These are phyloP conservation scores for Clavaria fumosa DNA, from an alignment of 768 basidiomycete genomes.

Conservation along the genomic window DNA sequence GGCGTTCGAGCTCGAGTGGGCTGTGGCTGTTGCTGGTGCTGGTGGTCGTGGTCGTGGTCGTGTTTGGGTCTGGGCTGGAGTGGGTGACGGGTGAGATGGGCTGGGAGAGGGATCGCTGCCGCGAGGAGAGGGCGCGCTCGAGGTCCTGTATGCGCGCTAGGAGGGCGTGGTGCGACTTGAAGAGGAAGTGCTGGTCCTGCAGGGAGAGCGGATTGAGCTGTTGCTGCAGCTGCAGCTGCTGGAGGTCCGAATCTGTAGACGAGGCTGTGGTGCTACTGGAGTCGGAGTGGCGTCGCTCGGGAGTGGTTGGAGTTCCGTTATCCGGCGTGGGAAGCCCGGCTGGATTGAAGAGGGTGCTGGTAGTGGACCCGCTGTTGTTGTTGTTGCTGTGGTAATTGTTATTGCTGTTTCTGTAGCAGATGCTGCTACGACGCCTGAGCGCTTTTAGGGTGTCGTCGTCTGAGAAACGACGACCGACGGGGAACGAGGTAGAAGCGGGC, in stretches of 20 bases:
- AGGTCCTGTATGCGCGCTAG: slow-evolving; percentile 70
- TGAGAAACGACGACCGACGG: slow-evolving; percentile 16
- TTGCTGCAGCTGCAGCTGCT: too few species aligned
- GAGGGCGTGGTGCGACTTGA: slow-evolving; percentile 71
- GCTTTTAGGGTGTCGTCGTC: slow-evolving; percentile 21
- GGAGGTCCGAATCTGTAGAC: slow-evolving; percentile 30
- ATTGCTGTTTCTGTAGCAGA: slow-evolving; percentile 50
- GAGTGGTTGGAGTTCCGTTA: slow-evolving; percentile 49
- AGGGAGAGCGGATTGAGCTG: slow-evolving; percentile 49
- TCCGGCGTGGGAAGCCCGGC: slow-evolving; percentile 63
- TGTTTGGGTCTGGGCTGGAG: too few species aligned
- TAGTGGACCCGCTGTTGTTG: too few species aligned
- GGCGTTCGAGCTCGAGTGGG: too few species aligned
- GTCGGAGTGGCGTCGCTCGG: slow-evolving; percentile 28
- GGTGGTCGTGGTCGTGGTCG: too few species aligned
- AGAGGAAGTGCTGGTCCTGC: slow-evolving; percentile 75
- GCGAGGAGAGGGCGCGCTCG: slow-evolving; percentile 47
- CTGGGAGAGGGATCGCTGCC: slow-evolving; percentile 33
- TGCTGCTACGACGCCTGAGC: slow-evolving; percentile 46
- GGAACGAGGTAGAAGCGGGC: too few species aligned
- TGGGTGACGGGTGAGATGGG: slow-evolving; percentile 20
- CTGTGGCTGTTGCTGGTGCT: too few species aligned
- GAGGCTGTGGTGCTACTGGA: too few species aligned
- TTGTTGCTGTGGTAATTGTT: slow-evolving; percentile 22
- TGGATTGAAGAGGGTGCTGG: slow-evolving; percentile 16